A percentile compares a stretch with the other conserved stretches of the same genome.
These are phyloP conservation scores for Wickerhamomyces queroliae DNA, from an alignment of 805 yeast genomes.

Conservation along the genomic window DNA sequence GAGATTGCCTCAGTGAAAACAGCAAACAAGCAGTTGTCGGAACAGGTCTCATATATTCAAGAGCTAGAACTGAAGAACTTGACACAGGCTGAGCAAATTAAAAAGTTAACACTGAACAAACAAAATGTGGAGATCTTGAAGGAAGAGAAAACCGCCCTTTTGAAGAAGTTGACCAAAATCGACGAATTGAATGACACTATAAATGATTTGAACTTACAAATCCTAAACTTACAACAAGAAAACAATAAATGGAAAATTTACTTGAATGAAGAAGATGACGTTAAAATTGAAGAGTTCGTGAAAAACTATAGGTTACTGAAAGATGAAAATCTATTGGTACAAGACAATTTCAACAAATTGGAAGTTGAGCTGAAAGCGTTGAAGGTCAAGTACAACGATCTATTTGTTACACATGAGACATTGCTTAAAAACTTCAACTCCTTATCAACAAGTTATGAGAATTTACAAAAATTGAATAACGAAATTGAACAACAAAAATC, in stretches of 20 bases:
- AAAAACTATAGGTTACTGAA: conserved; percentile 34
- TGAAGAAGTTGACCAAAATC: conserved; percentile 30
- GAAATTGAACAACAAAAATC: conserved; percentile 46
- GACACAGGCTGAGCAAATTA: conserved; percentile 46
- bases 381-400: conserved; percentile 25
- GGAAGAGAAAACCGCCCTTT: conserved; percentile 45
- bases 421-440: conserved; percentile 21
- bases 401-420: conserved; percentile 33
- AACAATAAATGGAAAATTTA: conserved; percentile 41
- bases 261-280: conserved; percentile 26
- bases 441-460: conserved; percentile 19
- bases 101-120: conserved; percentile 40
- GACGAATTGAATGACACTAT: conserved; percentile 39
- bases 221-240: conserved; percentile 40
- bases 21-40: conserved; percentile 26
- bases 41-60: conserved; percentile 39
- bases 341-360: conserved; percentile 24
- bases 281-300: conserved; percentile 30
- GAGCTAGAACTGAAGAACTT: conserved; percentile 47
- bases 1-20: conserved; percentile 27
- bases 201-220: conserved; percentile 44
- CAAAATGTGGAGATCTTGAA: conserved; percentile 44
- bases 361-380: conserved; percentile 21
- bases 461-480: conserved; percentile 27
- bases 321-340: conserved; percentile 31